Percentiles rank a stretch among this genome's conserved stretches.
These are phyloP conservation scores for Boletus patriciae DNA, from an alignment of 768 basidiomycete species.

Conservation along the genomic window DNA sequence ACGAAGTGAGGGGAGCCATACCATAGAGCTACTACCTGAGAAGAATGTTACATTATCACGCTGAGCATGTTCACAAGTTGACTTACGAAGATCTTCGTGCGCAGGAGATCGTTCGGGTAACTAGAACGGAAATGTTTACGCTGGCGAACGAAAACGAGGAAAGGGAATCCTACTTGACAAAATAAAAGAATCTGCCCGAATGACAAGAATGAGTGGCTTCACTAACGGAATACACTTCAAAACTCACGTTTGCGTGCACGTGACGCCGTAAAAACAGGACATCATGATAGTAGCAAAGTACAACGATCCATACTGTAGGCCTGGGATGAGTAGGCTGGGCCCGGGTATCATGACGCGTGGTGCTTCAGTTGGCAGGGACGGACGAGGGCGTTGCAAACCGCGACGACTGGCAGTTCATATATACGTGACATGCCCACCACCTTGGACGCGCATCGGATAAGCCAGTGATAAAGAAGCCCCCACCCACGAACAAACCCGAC, in stretches of 20 bases:
- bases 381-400: too few relatives aligned
- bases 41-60: not conserved
- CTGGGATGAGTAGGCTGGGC: too few relatives aligned
- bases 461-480: too few relatives aligned
- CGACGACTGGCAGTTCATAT: too few relatives aligned
- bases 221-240: not conserved
- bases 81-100: constrained; percentile 7
- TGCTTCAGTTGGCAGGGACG: not conserved
- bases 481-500: too few relatives aligned
- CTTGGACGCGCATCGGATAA: too few relatives aligned
- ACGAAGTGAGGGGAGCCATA: not conserved
- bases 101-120: constrained; percentile 3
- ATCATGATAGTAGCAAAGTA: not conserved
- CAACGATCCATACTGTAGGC: not conserved
- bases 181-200: constrained; percentile 9
- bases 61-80: not conserved
- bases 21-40: constrained; percentile 7
- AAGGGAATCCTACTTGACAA: not conserved
- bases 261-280: not conserved
- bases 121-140: not conserved
- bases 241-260: constrained; percentile 14
- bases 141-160: not conserved
- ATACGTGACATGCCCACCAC: too few relatives aligned
- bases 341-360: too few relatives aligned
- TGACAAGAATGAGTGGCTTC: too few relatives aligned